Base-by-base conservation (phyloP, 179 eudicot species). In the Silene coronaria region DNA sequence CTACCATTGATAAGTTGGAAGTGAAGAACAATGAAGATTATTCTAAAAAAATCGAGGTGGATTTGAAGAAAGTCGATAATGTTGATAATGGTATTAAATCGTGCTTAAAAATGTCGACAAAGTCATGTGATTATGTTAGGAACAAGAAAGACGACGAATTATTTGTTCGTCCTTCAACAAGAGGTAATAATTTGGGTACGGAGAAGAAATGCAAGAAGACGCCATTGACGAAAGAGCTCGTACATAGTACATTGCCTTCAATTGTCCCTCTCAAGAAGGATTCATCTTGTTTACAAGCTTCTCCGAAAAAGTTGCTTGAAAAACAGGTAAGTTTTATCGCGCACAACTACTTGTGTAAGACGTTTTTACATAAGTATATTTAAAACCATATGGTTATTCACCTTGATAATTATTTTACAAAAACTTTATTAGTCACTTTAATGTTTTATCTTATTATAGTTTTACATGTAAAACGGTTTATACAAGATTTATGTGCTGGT, bases 111-210 rank as follows among this genome's bases (percentile, higher is more conserved):
- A 58, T 51, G 19, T 63, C 61, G 10, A 63, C 65, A 2, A 76
- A 78, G 55, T 67, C 78, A 0, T 70, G 68, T n/a, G 85, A 88
- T 23, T 75, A 76, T 2, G 62, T 82, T 2, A 75, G 73, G 68
- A 91, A 77, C 67, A 90, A 87, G 85, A 88, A 89, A 72, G 93
- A 87, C 6, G 93, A 89, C 7, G 96, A 91, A 77, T 84, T 79
- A 2, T 91, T 88, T 63, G 89, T 90, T 30, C 83, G 83, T 3
- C 69, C 89, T 17, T 16, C 74, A 0, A 23, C 76, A n/a, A 78
- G 63, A 38, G 51, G 6, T 72, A 57, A 72, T 12, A 32, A 21
- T 57, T 68, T 77, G 14, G 82, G 12, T 3, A n/a, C 64, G 9
- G 85, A 82, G 4, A 87, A 86, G 85, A 88, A 86, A 76, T 61